Evolutionary conservation across 2,329 filamentous ascomycete species (phyloP), one percentile per base, ranked within the genome.

Genomic region (Allantophomopsis lycopodina): DNA sequence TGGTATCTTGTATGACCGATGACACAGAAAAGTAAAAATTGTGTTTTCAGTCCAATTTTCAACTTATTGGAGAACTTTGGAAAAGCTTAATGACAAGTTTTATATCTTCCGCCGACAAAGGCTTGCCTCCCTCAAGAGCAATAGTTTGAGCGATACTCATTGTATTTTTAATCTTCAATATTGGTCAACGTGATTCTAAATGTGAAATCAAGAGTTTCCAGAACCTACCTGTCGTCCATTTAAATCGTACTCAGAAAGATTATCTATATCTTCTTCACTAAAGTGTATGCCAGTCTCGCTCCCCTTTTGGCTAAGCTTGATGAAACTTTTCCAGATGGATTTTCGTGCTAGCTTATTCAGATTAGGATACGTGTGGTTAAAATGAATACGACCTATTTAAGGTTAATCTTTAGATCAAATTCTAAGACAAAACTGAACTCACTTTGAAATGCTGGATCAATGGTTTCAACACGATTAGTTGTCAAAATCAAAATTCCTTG

Each of bases 391-490:
- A 21, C 20, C 20, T 21, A 8, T 5, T 21, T 5, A 21, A n/a
- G n/a, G 20, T 21, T 21, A 21, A 21, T 21, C 20, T 5, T 8
- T 5, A 21, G 8, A 21, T 21, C 20, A 21, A 8, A 8, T 8
- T 21, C 8, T 5, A 8, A 8, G 20, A 21, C 5, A 21, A 8
- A 21, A 8, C 8, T 21, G 20, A 58, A 53, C 10, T 55, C 46
- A 15, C 45, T 50, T n/a, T 49, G 47, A 40, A 62, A 55, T 0
- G 58, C 58, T 18, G 53, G 49, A 36, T 62, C 60, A 32, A 61
- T 53, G 8, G 40, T 44, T 3, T 50, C 38, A 35, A 60, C 55
- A 1, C 60, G 54, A 14, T 61, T 58, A 15, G 56, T 56, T 5
- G 62, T 63, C 1, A 63, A 51, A 42, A 63, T 50, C 20, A 53